A percentile compares a stretch with the other conserved stretches of the same genome.
Conservation (phyloP, 1,284 basidiomycete genomes). For the Ceratobasidium theobromae region DNA sequence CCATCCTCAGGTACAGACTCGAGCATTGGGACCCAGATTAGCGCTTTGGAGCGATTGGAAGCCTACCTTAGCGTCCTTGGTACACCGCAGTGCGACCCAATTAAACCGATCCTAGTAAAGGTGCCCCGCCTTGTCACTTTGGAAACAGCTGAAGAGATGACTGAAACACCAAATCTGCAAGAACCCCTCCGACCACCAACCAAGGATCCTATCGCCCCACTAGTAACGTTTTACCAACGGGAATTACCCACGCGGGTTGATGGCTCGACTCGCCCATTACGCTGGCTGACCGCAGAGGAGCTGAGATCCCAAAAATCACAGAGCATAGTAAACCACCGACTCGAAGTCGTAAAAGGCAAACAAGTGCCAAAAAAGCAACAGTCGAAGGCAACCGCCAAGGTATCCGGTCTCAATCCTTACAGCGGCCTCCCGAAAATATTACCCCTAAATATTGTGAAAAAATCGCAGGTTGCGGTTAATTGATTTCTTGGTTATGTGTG, state of each 20-base stretch:
- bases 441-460: too few relatives aligned
- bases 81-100: not conserved
- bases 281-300: constrained; percentile 11
- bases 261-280: not conserved
- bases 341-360: not conserved
- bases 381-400: too few relatives aligned
- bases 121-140: not conserved
- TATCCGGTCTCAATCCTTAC: too few relatives aligned
- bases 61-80: constrained; percentile 25
- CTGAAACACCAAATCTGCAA: not conserved
- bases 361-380: not conserved
- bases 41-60: constrained; percentile 8
- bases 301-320: not conserved
- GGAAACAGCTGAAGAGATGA: not conserved
- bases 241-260: not conserved
- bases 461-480: too few relatives aligned
- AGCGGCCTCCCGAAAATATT: too few relatives aligned
- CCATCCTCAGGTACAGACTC: not conserved
- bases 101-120: not conserved
- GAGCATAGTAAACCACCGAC: not conserved
- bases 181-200: not conserved
- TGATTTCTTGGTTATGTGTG: too few relatives aligned
- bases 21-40: not conserved
- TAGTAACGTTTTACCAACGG: not conserved
- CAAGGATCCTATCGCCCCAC: not conserved